Evolutionary conservation across 306 rosid species (phyloP).

Genomic region (Pyrus bretschneideri): DNA sequence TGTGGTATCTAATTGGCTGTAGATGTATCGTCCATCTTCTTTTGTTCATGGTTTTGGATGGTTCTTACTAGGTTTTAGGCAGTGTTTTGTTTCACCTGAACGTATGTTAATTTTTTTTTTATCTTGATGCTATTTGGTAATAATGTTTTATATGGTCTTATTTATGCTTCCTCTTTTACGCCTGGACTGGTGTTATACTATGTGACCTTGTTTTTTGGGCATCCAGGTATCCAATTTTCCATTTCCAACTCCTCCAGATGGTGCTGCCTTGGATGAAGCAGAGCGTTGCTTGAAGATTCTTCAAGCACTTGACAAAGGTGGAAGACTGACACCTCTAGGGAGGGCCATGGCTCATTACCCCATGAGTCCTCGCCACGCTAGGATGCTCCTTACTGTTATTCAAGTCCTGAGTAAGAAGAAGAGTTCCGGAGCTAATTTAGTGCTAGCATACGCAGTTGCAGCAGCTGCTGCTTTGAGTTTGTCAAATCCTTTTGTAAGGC

Average conservation of each 20-base stretch:
- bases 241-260: constrained; percentile 83
- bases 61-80: constrained; percentile 1
- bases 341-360: constrained; percentile 85
- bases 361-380: constrained; percentile 94
- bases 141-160: neutral
- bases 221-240: constrained; percentile 73
- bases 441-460: constrained; percentile 74
- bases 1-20: neutral
- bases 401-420: constrained; percentile 42
- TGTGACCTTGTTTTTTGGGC: neutral
- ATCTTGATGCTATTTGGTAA: neutral
- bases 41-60: constrained; percentile 2
- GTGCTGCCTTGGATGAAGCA: constrained; percentile 56
- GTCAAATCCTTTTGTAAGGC: constrained; percentile 67
- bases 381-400: constrained; percentile 79
- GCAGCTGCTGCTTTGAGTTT: constrained; percentile 85
- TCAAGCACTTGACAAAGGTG: constrained; percentile 71
- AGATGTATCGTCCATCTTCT: constrained; percentile 2
- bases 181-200: neutral
- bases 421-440: constrained; percentile 41
- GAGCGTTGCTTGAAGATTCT: constrained; percentile 80
- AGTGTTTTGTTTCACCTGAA: neutral
- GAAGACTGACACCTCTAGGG: constrained; percentile 61
- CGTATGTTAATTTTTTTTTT: neutral
- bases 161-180: neutral